Evolutionary conservation across 2,329 filamentous ascomycete species (phyloP).

Genomic region (Penicillium sclerotiorum): DNA sequence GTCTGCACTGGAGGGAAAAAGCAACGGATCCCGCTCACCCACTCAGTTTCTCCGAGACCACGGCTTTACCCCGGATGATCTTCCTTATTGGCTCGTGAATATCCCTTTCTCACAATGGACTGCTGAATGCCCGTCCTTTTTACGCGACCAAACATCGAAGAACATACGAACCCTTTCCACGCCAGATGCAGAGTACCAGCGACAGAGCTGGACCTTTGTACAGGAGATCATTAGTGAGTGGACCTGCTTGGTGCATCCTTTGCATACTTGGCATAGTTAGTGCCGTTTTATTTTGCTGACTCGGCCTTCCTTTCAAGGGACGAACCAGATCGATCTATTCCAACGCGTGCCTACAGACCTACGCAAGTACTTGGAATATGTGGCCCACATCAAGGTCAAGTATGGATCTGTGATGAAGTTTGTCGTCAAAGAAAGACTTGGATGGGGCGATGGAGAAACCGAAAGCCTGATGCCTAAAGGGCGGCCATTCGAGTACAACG

Average conservation of each 20-base stretch:
- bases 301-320: conserved; percentile 37
- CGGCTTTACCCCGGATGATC: conserved; percentile 15
- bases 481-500: conserved; percentile 37
- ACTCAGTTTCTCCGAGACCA: conserved; percentile 14
- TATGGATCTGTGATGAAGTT: conserved; percentile 80
- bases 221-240: conserved; percentile 59
- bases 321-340: conserved; percentile 75
- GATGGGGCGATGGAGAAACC: conserved; percentile 60
- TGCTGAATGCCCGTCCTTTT: conserved; percentile 69
- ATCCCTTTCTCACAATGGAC: conserved; percentile 65
- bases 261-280: not conserved
- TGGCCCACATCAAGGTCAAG: conserved; percentile 61
- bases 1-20: too few relatives aligned
- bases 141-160: conserved; percentile 66
- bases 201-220: conserved; percentile 71
- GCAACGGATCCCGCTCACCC: conserved; percentile 12
- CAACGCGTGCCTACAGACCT: conserved; percentile 76
- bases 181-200: conserved; percentile 66
- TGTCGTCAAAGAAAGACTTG: conserved; percentile 68
- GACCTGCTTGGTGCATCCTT: conserved; percentile 5
- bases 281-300: conserved; percentile 2
- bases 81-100: conserved; percentile 84
- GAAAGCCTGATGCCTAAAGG: conserved; percentile 37
- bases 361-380: conserved; percentile 74
- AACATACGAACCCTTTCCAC: conserved; percentile 71